phyloP scores from a whole-genome alignment of 129 eudicot genomes.

The Chrysanthemum seticuspe region DNA sequence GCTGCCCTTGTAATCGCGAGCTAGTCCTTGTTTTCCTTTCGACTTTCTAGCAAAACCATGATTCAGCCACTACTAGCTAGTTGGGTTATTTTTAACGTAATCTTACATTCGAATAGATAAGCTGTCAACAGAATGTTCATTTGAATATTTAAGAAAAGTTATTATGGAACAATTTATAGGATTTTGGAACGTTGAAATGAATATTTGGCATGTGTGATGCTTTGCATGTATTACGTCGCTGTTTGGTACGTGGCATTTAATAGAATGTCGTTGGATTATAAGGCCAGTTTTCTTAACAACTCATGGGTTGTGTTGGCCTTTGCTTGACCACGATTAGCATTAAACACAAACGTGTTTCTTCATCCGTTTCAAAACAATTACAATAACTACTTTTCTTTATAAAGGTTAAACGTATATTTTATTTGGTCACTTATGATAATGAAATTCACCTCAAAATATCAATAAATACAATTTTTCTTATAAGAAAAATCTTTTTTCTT shows the following conservation, averaged over 20 bases:
- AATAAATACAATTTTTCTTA: no score
- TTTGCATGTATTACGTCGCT: conserved; percentile 11
- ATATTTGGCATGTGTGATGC: conserved; percentile 5
- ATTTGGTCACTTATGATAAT: no score
- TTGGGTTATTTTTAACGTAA: not conserved
- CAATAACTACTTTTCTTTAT: no score
- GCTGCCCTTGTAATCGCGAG: conserved; percentile 49
- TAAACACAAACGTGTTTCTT: not conserved
- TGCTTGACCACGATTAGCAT: conserved; percentile 20
- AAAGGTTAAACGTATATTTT: no score
- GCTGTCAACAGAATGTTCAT: not conserved
- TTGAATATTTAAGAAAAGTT: not conserved
- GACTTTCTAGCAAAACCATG: conserved; percentile 4
- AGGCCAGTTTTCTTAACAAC: conserved; percentile 28
- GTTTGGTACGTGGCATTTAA: conserved; percentile 14
- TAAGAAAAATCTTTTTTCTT: no score
- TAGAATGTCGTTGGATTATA: conserved; percentile 24
- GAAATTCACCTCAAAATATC: no score
- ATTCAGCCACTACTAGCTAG: not conserved
- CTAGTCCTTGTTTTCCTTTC: conserved; percentile 31
- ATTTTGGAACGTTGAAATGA: not conserved
- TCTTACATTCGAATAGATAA: not conserved
- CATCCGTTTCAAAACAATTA: no score
- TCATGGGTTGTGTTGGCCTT: conserved; percentile 28
- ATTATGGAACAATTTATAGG: not conserved